Conservation (phyloP, 371 early-diverging fungal species). For the Mucor plumbeus region DNA sequence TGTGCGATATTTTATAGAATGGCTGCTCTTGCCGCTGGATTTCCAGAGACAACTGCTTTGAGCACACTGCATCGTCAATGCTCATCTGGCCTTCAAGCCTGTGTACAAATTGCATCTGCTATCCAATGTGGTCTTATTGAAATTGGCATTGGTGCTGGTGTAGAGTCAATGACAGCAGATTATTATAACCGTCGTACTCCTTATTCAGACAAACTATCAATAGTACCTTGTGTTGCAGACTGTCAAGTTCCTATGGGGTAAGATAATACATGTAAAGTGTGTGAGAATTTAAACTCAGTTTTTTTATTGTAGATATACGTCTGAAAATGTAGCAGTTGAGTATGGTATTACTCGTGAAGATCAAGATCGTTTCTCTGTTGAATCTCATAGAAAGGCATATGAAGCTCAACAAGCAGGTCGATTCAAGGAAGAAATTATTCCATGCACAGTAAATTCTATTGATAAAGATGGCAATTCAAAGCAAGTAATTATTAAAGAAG, state of each 20-base stretch:
- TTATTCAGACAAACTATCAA: conserved; percentile 76
- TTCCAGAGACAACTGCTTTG: conserved; percentile 84
- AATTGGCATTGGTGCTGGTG: conserved; percentile 97
- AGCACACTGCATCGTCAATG: conserved; percentile 96
- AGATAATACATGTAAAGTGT: conserved; percentile 35
- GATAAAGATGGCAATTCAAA: conserved; percentile 73
- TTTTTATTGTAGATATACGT: conserved; percentile 67
- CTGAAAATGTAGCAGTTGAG: conserved; percentile 94
- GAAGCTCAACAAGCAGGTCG: conserved; percentile 89
- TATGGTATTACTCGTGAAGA: conserved; percentile 81
- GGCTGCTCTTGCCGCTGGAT: conserved; percentile 94
- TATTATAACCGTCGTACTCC: conserved; percentile 81
- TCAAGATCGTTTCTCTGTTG: conserved; percentile 89
- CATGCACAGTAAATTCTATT: conserved; percentile 77
- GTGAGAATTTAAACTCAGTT: background rate
- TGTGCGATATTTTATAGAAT: conserved; percentile 48
- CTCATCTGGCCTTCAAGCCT: conserved; percentile 96
- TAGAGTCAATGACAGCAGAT: conserved; percentile 97
- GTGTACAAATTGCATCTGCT: conserved; percentile 87
- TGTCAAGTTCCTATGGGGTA: conserved; percentile 84
- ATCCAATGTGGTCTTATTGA: conserved; percentile 93
- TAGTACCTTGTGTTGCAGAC: conserved; percentile 73
- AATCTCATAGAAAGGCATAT: conserved; percentile 80
- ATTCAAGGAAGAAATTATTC: conserved; percentile 93
- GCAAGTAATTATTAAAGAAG: conserved; percentile 69